Evolutionary conservation across 495 filamentous ascomycete genomes (phyloP).

Genomic region (Neurospora cerealis): DNA sequence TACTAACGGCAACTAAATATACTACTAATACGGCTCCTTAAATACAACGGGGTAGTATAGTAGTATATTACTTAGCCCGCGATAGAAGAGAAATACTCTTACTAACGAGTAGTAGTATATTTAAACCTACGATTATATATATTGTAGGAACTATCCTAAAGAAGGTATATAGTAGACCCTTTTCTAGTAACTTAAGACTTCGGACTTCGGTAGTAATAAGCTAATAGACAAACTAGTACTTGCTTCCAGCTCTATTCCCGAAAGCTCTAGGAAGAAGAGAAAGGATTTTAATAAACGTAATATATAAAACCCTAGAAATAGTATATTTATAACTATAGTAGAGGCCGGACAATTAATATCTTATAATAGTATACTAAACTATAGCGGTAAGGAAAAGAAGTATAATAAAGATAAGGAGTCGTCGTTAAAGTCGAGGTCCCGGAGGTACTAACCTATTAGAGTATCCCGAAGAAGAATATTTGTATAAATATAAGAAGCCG

Average conservation of each 20-base stretch:
- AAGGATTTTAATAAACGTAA: constrained; percentile 8
- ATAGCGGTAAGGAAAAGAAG: constrained; percentile 8
- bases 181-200: background rate
- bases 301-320: background rate
- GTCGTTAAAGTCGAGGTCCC: background rate
- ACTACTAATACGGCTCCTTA: constrained; percentile 29
- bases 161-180: constrained; percentile 15
- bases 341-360: constrained; percentile 2
- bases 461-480: background rate
- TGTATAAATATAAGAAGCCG: background rate
- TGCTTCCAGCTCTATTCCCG: background rate
- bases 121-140: constrained; percentile 32
- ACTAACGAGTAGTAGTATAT: constrained; percentile 24
- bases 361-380: constrained; percentile 14
- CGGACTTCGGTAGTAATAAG: background rate
- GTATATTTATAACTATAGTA: background rate
- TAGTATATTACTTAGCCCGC: constrained; percentile 10
- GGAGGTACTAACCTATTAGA: background rate
- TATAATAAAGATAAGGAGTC: background rate
- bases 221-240: background rate
- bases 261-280: constrained; percentile 2
- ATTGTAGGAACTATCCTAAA: constrained; percentile 29
- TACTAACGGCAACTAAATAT: constrained; percentile 30
- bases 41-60: constrained; percentile 34
- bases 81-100: constrained; percentile 25